phyloP scores from a whole-genome alignment of 768 basidiomycete genomes.

The Podaxis sp. region DNA sequence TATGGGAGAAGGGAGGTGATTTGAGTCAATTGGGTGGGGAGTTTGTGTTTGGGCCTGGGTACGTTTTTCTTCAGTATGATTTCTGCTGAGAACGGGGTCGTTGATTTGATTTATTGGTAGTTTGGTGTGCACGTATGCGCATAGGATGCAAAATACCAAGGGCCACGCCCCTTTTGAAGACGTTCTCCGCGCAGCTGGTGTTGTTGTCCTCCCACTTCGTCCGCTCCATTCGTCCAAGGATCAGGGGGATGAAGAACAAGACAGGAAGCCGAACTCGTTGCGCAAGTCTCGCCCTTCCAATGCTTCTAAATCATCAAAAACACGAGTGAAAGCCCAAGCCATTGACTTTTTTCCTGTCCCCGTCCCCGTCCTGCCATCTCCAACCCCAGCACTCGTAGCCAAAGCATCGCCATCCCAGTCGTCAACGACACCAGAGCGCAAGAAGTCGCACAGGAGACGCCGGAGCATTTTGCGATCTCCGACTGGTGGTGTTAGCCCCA shows the following conservation, averaged over 20 bases:
- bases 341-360: not conserved
- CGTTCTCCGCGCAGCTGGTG: slow-evolving; percentile 57
- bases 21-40: slow-evolving; percentile 84
- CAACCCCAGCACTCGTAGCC: not conserved
- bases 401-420: not conserved
- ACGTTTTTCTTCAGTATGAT: slow-evolving; percentile 11
- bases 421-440: not conserved
- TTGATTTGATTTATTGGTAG: slow-evolving; percentile 27
- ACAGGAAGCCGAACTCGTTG: not conserved
- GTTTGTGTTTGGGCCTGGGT: slow-evolving; percentile 56
- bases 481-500: not conserved
- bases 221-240: not conserved
- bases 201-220: slow-evolving; percentile 15
- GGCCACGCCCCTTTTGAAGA: slow-evolving; percentile 71
- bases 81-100: not conserved
- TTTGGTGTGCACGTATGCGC: slow-evolving; percentile 65
- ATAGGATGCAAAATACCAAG: slow-evolving; percentile 77
- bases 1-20: slow-evolving; percentile 79
- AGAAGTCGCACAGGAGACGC: not conserved
- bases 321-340: slow-evolving; percentile 1
- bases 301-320: not conserved
- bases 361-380: not conserved
- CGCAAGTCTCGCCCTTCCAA: slow-evolving; percentile 1
- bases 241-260: not conserved
- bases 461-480: not conserved